phyloP scores from a whole-genome alignment of 805 yeast species.

The Candida sanyiensis region DNA sequence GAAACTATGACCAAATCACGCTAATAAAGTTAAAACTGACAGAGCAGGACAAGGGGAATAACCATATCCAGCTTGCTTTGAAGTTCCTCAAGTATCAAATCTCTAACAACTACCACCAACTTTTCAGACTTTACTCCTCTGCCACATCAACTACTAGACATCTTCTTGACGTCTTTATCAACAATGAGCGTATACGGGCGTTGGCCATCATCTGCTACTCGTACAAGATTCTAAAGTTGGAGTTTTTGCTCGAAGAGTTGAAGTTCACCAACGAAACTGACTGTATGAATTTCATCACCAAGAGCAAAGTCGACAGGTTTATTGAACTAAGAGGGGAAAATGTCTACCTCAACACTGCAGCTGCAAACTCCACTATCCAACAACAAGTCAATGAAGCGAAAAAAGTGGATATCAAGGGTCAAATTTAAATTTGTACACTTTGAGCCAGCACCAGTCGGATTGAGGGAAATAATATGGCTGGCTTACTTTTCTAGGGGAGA shows the following conservation, averaged over 20 bases:
- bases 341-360: conserved; percentile 30
- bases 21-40: conserved; percentile 40
- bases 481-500: not conserved
- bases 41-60: conserved; percentile 20
- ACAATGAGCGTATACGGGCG: conserved; percentile 52
- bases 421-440: conserved; percentile 36
- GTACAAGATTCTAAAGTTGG: conserved; percentile 42
- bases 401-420: conserved; percentile 88
- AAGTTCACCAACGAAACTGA: conserved; percentile 36
- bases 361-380: conserved; percentile 33
- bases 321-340: conserved; percentile 30
- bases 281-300: conserved; percentile 37
- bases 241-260: conserved; percentile 34
- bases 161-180: conserved; percentile 48
- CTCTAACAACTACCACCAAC: conserved; percentile 45
- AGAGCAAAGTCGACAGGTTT: conserved; percentile 32
- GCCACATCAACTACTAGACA: conserved; percentile 39
- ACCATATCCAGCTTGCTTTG: conserved; percentile 23
- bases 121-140: conserved; percentile 39
- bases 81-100: conserved; percentile 28
- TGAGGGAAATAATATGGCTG: conserved; percentile 1
- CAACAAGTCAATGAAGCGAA: conserved; percentile 35
- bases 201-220: conserved; percentile 50
- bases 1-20: conserved; percentile 38
- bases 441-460: not conserved